A percentile compares a stretch with the other conserved stretches of the same genome.
These are phyloP conservation scores for Aristolochia fimbriata DNA, from an alignment of 164 flowering plant species.

Conservation along the genomic window DNA sequence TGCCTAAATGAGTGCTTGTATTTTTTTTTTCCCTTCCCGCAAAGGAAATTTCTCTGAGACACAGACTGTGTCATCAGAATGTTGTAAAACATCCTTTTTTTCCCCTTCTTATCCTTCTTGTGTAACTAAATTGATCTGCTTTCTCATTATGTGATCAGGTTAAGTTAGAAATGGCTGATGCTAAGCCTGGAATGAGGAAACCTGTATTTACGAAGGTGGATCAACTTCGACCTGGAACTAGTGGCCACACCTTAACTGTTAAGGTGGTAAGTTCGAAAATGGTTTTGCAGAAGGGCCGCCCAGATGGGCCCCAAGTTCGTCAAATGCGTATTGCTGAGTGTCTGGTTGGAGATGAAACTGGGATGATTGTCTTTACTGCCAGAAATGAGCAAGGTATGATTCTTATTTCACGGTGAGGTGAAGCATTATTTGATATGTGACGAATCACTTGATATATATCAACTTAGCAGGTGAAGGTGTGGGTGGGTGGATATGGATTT, in stretches of 20 bases:
- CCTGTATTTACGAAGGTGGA: slow-evolving; percentile 47
- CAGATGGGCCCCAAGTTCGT: slow-evolving; percentile 43
- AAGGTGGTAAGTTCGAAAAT: slow-evolving; percentile 46
- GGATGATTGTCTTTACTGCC: slow-evolving; percentile 46
- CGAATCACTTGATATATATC: not conserved
- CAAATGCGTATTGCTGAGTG: slow-evolving; percentile 53
- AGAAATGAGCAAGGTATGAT: slow-evolving; percentile 56
- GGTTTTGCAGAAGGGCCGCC: slow-evolving; percentile 42
- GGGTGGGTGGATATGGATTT: not conserved
- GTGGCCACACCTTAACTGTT: slow-evolving; percentile 41
- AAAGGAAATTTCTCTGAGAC: too few relatives aligned
- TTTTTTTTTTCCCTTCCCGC: too few relatives aligned
- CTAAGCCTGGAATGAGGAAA: slow-evolving; percentile 45
- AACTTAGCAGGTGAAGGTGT: not conserved
- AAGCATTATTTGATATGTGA: not conserved
- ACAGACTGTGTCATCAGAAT: too few relatives aligned
- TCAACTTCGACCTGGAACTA: slow-evolving; percentile 50
- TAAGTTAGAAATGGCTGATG: slow-evolving; percentile 33
- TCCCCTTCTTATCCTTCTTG: too few relatives aligned
- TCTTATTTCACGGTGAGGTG: not conserved
- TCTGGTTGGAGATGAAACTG: slow-evolving; percentile 59
- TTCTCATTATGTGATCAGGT: not conserved
- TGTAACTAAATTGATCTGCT: too few relatives aligned
- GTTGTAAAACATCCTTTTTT: too few relatives aligned
- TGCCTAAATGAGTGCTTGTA: too few relatives aligned